Conservation (phyloP, 768 basidiomycete species). For the Kockovaella imperatae region DNA sequence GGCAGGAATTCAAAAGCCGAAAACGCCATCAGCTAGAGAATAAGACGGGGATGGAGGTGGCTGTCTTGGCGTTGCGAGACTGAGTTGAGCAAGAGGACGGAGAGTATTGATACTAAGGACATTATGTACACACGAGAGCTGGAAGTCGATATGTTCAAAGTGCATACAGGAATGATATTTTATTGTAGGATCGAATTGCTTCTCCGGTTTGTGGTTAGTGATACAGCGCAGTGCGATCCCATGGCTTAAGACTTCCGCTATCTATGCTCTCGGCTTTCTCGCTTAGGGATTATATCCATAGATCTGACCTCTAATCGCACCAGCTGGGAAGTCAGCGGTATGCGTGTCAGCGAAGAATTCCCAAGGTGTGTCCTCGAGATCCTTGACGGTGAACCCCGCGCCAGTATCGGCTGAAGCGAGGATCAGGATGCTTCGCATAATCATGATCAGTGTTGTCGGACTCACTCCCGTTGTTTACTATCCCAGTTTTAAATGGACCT, state of each 20-base stretch:
- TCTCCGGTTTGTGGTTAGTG: too few relatives aligned
- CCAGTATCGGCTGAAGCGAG: slow-evolving; percentile 30
- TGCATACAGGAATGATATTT: too few relatives aligned
- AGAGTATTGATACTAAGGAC: too few relatives aligned
- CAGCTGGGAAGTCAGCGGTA: slow-evolving; percentile 39
- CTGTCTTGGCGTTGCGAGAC: slow-evolving; percentile 22
- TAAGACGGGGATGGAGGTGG: slow-evolving; percentile 31
- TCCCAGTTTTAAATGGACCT: slow-evolving; percentile 42
- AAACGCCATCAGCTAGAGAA: slow-evolving; percentile 35
- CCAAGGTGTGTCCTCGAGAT: slow-evolving; percentile 40
- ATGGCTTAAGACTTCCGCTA: too few relatives aligned
- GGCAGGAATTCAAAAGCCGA: slow-evolving; percentile 15
- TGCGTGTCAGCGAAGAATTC: slow-evolving; percentile 44
- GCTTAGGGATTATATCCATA: slow-evolving; percentile 4
- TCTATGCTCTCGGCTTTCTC: too few relatives aligned
- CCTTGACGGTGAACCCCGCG: slow-evolving; percentile 24
- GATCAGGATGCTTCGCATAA: neutral
- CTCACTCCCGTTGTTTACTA: slow-evolving; percentile 37
- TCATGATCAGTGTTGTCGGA: neutral
- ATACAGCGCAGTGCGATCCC: too few relatives aligned
- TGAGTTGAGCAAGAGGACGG: too few relatives aligned
- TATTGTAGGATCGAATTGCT: too few relatives aligned
- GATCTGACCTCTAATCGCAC: slow-evolving; percentile 44
- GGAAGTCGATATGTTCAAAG: too few relatives aligned
- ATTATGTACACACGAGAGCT: too few relatives aligned